A percentile compares a stretch with the other conserved stretches of the same genome.
phyloP scores from a whole-genome alignment of 2,329 filamentous ascomycete genomes.

The Diaporthe humulicola region DNA sequence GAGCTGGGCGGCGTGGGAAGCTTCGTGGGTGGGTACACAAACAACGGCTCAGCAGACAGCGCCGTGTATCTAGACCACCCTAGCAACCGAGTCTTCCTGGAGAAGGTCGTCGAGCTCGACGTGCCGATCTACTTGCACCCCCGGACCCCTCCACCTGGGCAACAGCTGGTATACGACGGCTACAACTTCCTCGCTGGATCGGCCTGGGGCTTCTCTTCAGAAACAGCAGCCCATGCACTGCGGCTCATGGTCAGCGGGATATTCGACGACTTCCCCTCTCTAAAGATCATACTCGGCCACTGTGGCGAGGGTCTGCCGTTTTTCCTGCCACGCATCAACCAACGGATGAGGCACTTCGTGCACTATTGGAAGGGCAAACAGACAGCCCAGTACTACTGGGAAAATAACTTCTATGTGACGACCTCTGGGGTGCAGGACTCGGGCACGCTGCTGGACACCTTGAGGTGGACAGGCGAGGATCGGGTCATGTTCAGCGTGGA shows the following conservation, averaged over 20 bases:
- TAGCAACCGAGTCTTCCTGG: constrained; percentile 12
- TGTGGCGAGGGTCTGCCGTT: constrained; percentile 44
- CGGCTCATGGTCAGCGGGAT: constrained; percentile 43
- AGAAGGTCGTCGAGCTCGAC: constrained; percentile 32
- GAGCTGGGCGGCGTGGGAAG: constrained; percentile 36
- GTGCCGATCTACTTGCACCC: constrained; percentile 35
- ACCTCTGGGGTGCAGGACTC: constrained; percentile 23
- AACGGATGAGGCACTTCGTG: constrained; percentile 13
- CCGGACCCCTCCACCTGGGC: constrained; percentile 17
- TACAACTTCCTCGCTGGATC: constrained; percentile 24
- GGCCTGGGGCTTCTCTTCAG: constrained; percentile 18
- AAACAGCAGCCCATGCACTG: constrained; percentile 40
- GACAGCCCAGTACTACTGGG: constrained; percentile 24
- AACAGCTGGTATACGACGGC: constrained; percentile 21
- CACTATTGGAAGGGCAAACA: constrained; percentile 16
- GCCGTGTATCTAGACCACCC: constrained; percentile 33
- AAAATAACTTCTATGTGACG: constrained; percentile 30
- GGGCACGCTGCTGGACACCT: not conserved
- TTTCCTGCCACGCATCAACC: constrained; percentile 36
- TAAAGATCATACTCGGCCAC: constrained; percentile 44
- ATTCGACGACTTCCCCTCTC: constrained; percentile 41
- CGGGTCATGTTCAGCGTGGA: constrained; percentile 31
- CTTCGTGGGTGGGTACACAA: constrained; percentile 40
- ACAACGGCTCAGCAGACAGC: constrained; percentile 22
- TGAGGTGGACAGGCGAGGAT: constrained; percentile 30